Conservation (phyloP, 768 basidiomycete species). For the Phlebiopsis flavidoalba region DNA sequence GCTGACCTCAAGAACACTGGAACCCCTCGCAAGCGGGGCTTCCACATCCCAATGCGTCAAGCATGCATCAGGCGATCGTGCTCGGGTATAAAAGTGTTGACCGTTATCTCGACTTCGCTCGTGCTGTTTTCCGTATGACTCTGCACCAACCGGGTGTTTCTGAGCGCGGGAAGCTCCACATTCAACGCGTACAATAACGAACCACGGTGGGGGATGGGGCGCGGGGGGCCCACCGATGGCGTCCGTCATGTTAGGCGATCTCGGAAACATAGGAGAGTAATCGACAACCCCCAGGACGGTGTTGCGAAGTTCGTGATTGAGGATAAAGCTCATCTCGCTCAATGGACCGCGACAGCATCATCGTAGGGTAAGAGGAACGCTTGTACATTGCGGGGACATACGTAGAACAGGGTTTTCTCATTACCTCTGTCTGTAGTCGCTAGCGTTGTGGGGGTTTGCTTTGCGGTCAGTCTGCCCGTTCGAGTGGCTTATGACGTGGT, state of each 20-base stretch:
- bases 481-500: neutral
- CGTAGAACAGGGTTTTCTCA: neutral
- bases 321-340: slow-evolving; percentile 58
- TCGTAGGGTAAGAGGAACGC: too few species aligned
- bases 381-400: slow-evolving; percentile 6
- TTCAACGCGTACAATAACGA: slow-evolving; percentile 67
- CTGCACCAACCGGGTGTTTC: slow-evolving; percentile 58
- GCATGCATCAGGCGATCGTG: neutral
- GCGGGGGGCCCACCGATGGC: slow-evolving; percentile 42
- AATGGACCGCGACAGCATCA: slow-evolving; percentile 61
- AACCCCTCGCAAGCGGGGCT: slow-evolving; percentile 55
- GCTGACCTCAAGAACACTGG: slow-evolving; percentile 56
- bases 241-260: slow-evolving; percentile 69
- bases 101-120: too few species aligned
- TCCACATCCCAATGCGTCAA: slow-evolving; percentile 73
- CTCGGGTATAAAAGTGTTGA: neutral
- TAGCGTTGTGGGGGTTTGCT: slow-evolving; percentile 77
- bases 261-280: slow-evolving; percentile 73
- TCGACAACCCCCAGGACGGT: slow-evolving; percentile 53
- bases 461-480: slow-evolving; percentile 36
- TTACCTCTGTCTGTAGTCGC: slow-evolving; percentile 37
- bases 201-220: too few species aligned
- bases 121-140: slow-evolving; percentile 49
- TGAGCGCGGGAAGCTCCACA: slow-evolving; percentile 67
- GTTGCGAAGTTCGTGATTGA: slow-evolving; percentile 51